These are phyloP conservation scores for Aeschynomene evenia DNA, from an alignment of 306 rosid genomes.

Conservation along the genomic window DNA sequence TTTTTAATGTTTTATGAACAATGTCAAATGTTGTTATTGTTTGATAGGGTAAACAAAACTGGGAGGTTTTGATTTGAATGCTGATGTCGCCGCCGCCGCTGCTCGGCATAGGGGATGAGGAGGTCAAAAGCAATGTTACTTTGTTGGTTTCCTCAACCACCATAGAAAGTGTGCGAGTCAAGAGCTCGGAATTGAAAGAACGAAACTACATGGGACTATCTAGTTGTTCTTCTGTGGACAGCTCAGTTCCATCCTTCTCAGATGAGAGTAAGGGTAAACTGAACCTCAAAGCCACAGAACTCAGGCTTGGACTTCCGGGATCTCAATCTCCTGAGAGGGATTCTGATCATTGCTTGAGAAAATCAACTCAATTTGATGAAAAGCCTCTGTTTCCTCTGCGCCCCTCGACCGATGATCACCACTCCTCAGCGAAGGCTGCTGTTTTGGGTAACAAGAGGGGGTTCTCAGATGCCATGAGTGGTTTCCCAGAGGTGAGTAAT, in stretches of 20 bases:
- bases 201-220: constrained; percentile 81
- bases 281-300: constrained; percentile 80
- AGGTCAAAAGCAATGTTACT: constrained; percentile 60
- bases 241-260: constrained; percentile 52
- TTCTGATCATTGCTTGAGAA: constrained; percentile 42
- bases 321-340: constrained; percentile 72
- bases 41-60: constrained; percentile 38
- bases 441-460: constrained; percentile 79
- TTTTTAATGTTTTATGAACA: constrained; percentile 13
- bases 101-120: constrained; percentile 61
- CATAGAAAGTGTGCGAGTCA: constrained; percentile 44
- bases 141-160: constrained; percentile 59
- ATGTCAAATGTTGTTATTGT: constrained; percentile 19
- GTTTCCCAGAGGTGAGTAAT: constrained; percentile 60
- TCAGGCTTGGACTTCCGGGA: constrained; percentile 89
- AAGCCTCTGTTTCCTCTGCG: constrained; percentile 61
- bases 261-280: constrained; percentile 50
- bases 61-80: constrained; percentile 33
- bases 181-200: constrained; percentile 55
- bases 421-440: constrained; percentile 50
- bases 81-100: constrained; percentile 63
- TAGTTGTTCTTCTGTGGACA: constrained; percentile 68
- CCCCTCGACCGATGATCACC: constrained; percentile 51
- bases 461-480: constrained; percentile 77
- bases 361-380: constrained; percentile 62